Base-by-base conservation (phyloP, 2,329 filamentous ascomycete genomes). In the Knoxdaviesia proteae region DNA sequence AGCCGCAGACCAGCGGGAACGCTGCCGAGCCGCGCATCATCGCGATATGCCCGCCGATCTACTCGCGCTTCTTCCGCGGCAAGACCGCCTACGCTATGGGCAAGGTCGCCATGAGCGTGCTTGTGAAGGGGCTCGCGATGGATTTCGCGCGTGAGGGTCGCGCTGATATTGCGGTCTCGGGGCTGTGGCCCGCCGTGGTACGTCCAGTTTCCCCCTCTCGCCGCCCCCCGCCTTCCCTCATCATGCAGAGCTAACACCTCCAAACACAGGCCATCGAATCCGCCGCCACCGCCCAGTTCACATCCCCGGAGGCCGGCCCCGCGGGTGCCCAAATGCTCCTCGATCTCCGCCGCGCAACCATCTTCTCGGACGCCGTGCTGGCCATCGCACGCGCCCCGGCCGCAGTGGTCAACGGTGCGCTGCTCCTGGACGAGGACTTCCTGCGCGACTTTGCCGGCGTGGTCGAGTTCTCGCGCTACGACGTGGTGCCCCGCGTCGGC, bases 81-180 rank as follows among this genome's bases (percentile, higher is more conserved):
- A 92, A 92, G 67, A 82, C 83, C 1, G 82, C 80, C 9, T 92
- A 92, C 59, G 82, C 84, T 3, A 67, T 75, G 59, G 75, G 76
- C 2, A 90, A 90, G 54, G 69, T 88, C 3, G 81, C 67, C 38
- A 92, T 92, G 84, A 80, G 73, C 51, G 80, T 88, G 4, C 55
- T 92, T 38, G 84, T 80, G 0, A 83, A 84, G 54, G 84, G 84
- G 0, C 61, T 92, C 9, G 82, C 80, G 0, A 84, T 90, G 78
- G 84, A 92, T 51, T 83, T 81, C 54, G 61, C 71, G 49, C 63
- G 84, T 33, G 68, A 86, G 49, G 75, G 69, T 0, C 67, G 71
- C 49, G 59, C 52, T 0, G 63, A 72, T 5, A 84, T 88, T 80
- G 78, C 80, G 7, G 76, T 90, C 44, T 84, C 78, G 0, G 82